These are phyloP conservation scores for Periconia digitata DNA, from an alignment of 2,329 filamentous ascomycete genomes.

Conservation along the genomic window DNA sequence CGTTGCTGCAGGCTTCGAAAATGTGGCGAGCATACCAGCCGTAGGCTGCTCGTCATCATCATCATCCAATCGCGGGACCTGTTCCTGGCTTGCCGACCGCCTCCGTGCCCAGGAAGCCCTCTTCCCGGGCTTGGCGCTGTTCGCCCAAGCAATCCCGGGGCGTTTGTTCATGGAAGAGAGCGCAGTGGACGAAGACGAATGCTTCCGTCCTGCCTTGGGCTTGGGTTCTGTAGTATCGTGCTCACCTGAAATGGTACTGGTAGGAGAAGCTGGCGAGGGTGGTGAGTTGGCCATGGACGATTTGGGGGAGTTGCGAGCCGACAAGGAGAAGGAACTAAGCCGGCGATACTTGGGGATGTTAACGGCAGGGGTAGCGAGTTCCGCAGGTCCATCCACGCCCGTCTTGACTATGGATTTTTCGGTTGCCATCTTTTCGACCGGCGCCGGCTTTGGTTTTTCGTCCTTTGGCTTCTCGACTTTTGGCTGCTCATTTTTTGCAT, in stretches of 20 bases:
- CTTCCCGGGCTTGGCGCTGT: constrained; percentile 19
- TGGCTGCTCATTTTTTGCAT: constrained; percentile 1
- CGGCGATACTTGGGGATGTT: constrained; percentile 30
- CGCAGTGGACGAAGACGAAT: constrained; percentile 33
- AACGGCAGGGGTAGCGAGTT: constrained; percentile 23
- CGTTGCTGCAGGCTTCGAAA: constrained; percentile 57
- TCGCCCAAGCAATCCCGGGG: constrained; percentile 33
- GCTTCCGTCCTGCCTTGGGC: constrained; percentile 16
- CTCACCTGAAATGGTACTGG: constrained; percentile 31
- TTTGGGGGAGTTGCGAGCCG: constrained; percentile 38
- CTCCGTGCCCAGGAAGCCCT: constrained; percentile 28
- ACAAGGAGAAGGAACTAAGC: constrained; percentile 42
- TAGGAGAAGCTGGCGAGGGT: constrained; percentile 39
- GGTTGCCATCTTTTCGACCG: constrained; percentile 13
- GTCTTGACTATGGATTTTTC: constrained; percentile 30
- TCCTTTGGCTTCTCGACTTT: constrained; percentile 1
- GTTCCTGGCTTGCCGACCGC: constrained; percentile 42
- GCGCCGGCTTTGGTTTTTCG: constrained; percentile 5
- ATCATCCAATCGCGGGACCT: constrained; percentile 23
- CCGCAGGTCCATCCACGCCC: constrained; percentile 27
- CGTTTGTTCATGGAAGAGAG: constrained; percentile 29
- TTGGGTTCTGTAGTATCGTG: constrained; percentile 11
- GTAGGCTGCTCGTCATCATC: constrained; percentile 32
- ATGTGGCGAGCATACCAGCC: constrained; percentile 37
- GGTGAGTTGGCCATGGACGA: constrained; percentile 42